Base-by-base conservation (phyloP, 2,329 filamentous ascomycete genomes). In the Blastomyces silverae region DNA sequence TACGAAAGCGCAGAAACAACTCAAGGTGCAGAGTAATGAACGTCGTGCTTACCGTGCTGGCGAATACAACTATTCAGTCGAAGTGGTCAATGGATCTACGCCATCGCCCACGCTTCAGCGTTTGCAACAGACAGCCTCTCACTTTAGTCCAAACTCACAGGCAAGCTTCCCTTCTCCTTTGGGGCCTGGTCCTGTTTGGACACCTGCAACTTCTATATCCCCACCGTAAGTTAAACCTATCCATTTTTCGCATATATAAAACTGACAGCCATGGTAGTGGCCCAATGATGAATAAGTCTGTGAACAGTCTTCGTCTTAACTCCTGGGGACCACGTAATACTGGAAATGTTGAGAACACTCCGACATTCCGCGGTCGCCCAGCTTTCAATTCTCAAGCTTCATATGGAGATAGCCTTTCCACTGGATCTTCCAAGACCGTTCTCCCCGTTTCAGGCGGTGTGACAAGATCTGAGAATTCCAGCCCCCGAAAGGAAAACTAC, bases 21-120 rank as follows among this genome's bases (percentile, higher is more conserved):
- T 99, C 70, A 99, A 99, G 84, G 89, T 94, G 69, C 89, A 97
- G 75, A 97, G 93, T 53, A 92, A 94, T 42, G 92, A 96, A 75
- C 91, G 92, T 65, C 92, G 94, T 67, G 91, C 96, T 73, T 97
- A 96, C 80, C 91, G 94, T 66, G 94, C 93, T 65, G 94, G 94
- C 65, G 94, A 97, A 80, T 97, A 97, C 79, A 92, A 92, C 71
- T 80, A 78, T 65, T 80, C 79, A 1, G 79, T 81, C 58, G 79
- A 80, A 66, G 75, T 80, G 46, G 78, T 80, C 17, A 76, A 78
- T 62, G 76, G 76, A 22, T 74, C 74, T 20, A 78, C 78, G 65
- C 79, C 79, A 4, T 80, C 79, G 37, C 78, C 79, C 42, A 75
- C 74, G 7, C 64, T 79, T 65, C 74, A 75, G 55, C 78, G 78